Conservation (phyloP, 257 asterid genomes). For the Cinchona pubescens region DNA sequence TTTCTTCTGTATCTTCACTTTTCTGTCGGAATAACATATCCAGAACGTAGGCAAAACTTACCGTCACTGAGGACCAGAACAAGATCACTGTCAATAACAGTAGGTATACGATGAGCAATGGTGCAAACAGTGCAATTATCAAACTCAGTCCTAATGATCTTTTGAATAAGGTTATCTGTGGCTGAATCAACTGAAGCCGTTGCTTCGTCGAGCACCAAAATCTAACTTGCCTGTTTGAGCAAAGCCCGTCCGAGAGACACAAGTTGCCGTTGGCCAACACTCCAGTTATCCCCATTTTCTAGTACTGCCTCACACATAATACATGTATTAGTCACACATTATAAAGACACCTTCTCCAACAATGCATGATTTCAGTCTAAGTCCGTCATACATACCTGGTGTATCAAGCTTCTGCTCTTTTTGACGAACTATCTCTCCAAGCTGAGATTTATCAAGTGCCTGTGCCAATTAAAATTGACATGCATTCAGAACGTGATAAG, state of each 20-base stretch:
- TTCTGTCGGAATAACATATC: background rate
- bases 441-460: slow-evolving; percentile 96
- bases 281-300: slow-evolving; percentile 95
- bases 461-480: slow-evolving; percentile 24
- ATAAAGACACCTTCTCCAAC: background rate
- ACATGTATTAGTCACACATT: background rate
- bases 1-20: background rate
- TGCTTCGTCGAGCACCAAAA: slow-evolving; percentile 93
- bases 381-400: slow-evolving; percentile 50
- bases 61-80: slow-evolving; percentile 98
- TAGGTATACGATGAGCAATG: slow-evolving; percentile 96
- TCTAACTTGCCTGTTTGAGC: slow-evolving; percentile 87
- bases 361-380: slow-evolving; percentile 8
- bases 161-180: slow-evolving; percentile 92
- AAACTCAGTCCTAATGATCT: slow-evolving; percentile 86
- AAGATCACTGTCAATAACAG: slow-evolving; percentile 91
- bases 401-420: slow-evolving; percentile 84
- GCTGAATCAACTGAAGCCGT: slow-evolving; percentile 98
- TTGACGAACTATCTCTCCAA: slow-evolving; percentile 72
- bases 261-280: slow-evolving; percentile 94
- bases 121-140: slow-evolving; percentile 88
- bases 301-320: slow-evolving; percentile 40
- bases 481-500: slow-evolving; percentile 1
- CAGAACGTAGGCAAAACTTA: slow-evolving; percentile 18
- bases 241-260: slow-evolving; percentile 91